Base-by-base conservation (phyloP, 208 protist species). In the Acanthamoeba lenticulata region DNA sequence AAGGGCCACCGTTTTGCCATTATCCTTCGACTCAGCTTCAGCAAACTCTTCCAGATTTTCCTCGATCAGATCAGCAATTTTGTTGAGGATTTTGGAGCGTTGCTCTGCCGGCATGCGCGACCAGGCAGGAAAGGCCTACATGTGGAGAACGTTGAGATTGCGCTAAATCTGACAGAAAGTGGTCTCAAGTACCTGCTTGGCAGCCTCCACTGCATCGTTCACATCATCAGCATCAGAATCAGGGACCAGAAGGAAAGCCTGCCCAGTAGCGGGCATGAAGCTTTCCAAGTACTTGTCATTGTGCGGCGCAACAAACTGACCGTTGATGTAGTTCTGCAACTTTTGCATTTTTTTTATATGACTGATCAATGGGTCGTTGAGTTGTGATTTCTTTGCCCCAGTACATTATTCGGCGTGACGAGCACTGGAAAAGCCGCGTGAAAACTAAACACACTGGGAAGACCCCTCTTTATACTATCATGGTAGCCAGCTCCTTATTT, bases 1-100 rank as follows among this genome's bases (percentile, higher is more conserved):
- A 1, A 95, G 42, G 32, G 42, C 24, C 36, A 98, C 74, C 15
- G 97, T 67, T 94, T 98, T 98, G 55, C 97, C 97, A 34, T 96
- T 83, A 90, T 98, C 97, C 38, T 36, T 52, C 11, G 72, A 94
- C 45, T 98, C 97, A 42, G 95, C 92, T 38, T 67, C 34, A 36
- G 96, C 97, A 94, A 97, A 97, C 81, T 95, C 95, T 42, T 95
- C 62, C n/a, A 95, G 85, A 38, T 92, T 94, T 11, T 19, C 36
- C 72, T 96, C 95, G 55, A 97, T 40, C 45, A 55, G 9, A 67
- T 96, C 90, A 45, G 96, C 96, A 69, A 97, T 94, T 24, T 93
- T 94, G 47, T 90, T 62, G 38, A 93, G 3, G 17, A 83, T 47
- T 32, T 85, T 65, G 34, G 85, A 34, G 24, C 77, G 7, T 45